Evolutionary conservation across 2,329 filamentous ascomycete genomes (phyloP).

Genomic region (Alternaria postmessia): DNA sequence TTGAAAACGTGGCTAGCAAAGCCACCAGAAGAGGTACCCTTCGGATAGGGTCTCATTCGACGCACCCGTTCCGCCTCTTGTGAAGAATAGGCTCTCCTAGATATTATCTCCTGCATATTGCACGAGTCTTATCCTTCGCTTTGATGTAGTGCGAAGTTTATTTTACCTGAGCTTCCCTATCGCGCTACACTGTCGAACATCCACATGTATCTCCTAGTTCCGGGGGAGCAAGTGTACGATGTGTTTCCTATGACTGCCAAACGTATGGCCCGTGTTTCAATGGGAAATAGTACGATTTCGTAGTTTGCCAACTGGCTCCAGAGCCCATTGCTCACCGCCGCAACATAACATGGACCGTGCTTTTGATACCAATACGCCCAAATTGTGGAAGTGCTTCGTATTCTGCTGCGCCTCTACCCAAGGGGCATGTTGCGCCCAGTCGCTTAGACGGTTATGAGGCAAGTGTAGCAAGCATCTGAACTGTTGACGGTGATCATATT

Average conservation of each 20-base stretch:
- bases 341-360: neutral
- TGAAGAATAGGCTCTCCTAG: neutral
- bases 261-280: neutral
- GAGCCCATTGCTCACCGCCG: neutral
- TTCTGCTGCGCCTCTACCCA: neutral
- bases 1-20: conserved; percentile 4
- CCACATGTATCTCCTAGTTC: neutral
- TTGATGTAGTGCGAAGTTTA: neutral
- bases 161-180: neutral
- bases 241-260: neutral
- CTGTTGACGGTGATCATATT: neutral
- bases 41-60: neutral
- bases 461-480: neutral
- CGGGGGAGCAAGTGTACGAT: neutral
- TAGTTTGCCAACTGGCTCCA: neutral
- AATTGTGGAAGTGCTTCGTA: neutral
- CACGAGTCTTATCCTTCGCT: neutral
- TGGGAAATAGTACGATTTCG: neutral
- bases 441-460: neutral
- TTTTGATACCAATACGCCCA: neutral
- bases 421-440: neutral
- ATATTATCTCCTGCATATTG: conserved; percentile 1
- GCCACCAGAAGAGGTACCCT: neutral
- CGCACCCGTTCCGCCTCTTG: neutral
- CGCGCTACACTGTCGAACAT: neutral